phyloP scores from a whole-genome alignment of 768 basidiomycete species.

The Cantharellus anzutake region DNA sequence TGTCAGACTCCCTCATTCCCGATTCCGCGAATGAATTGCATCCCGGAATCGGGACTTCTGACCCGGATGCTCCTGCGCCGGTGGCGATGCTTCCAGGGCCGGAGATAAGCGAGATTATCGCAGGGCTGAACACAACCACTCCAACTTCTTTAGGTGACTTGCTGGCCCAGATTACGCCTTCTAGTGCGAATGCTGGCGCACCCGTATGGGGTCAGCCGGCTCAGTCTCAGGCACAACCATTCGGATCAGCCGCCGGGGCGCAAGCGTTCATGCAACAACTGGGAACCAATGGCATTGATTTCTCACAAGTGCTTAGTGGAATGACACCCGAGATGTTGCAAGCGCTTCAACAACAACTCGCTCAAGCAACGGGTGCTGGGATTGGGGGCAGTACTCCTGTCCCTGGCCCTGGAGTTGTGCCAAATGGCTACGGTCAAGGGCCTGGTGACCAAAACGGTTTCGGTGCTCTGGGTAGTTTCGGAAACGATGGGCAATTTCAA shows the following conservation, averaged over 20 bases:
- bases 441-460: neutral
- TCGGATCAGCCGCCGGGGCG: neutral
- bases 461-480: neutral
- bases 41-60: slow-evolving; percentile 1
- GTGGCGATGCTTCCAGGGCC: slow-evolving; percentile 48
- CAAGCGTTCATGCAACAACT: neutral
- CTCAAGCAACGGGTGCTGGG: neutral
- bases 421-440: neutral
- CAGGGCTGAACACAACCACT: neutral
- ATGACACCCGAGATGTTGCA: neutral
- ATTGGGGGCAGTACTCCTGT: neutral
- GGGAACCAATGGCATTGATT: neutral
- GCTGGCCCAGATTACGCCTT: neutral
- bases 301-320: slow-evolving; percentile 1
- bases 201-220: neutral
- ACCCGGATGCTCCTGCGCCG: slow-evolving; percentile 45
- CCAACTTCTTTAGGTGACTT: neutral
- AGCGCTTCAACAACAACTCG: neutral
- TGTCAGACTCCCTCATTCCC: slow-evolving; percentile 49
- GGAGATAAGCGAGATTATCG: slow-evolving; percentile 22
- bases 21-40: slow-evolving; percentile 25
- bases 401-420: too few species aligned
- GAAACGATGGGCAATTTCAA: neutral
- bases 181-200: neutral
- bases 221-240: neutral